A percentile compares a stretch with the other conserved stretches of the same genome.
Evolutionary conservation across 2,329 filamentous ascomycete genomes (phyloP).

Genomic region (Rutstroemia sp.): DNA sequence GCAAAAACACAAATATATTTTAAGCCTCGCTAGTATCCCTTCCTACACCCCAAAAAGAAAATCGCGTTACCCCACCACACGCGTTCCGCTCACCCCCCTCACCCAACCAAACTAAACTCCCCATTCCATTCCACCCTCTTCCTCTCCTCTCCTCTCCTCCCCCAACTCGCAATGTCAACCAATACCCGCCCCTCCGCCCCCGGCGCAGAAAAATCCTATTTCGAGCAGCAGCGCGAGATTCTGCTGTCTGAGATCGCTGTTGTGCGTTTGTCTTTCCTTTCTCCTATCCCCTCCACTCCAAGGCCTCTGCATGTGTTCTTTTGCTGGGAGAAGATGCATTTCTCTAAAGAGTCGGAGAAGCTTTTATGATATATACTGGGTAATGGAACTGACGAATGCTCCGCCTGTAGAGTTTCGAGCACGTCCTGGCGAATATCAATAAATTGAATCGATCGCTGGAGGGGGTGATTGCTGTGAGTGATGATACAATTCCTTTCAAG

Average conservation of each 20-base stretch:
- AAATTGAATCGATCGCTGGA: constrained; percentile 88
- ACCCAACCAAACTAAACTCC: no score
- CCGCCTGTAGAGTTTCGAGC: constrained; percentile 61
- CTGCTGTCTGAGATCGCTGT: constrained; percentile 66
- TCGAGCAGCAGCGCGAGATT: constrained; percentile 67
- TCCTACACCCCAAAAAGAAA: no score
- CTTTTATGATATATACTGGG: no score
- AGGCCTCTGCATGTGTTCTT: no score
- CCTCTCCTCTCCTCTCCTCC: background rate
- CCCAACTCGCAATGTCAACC: constrained; percentile 9
- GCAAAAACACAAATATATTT: no score
- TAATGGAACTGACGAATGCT: no score
- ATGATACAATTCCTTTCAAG: no score
- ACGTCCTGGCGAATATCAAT: constrained; percentile 93
- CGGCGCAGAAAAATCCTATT: constrained; percentile 51
- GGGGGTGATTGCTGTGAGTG: constrained; percentile 74
- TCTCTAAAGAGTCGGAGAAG: no score
- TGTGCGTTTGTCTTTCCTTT: constrained; percentile 35
- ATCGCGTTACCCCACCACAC: no score
- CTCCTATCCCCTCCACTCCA: background rate
- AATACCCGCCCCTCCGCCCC: constrained; percentile 15
- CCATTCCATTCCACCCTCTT: background rate
- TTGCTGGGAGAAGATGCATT: background rate
- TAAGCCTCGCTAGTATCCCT: no score
- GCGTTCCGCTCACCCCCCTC: background rate